Conservation (phyloP, 1,139 yeast genomes). For the Pichia sp. region DNA sequence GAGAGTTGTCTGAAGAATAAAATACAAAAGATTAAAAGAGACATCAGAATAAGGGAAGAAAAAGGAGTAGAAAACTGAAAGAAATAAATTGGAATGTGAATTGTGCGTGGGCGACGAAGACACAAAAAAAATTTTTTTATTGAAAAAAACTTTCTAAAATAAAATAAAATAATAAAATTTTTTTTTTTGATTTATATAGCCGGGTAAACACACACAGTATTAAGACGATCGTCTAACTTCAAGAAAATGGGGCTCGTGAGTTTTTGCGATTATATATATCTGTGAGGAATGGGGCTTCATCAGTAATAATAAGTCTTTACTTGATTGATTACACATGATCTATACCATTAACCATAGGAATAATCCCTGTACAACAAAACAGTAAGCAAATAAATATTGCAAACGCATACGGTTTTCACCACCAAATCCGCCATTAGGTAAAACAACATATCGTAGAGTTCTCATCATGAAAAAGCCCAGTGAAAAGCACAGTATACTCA, state of each 20-base stretch:
- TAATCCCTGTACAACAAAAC: conserved; percentile 70
- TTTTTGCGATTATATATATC: no score
- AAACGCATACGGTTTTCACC: conserved; percentile 54
- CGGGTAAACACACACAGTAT: no score
- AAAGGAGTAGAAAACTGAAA: background rate
- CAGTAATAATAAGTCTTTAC: no score
- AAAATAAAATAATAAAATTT: no score
- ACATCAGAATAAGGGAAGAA: background rate
- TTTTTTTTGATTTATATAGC: no score
- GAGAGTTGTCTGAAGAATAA: conserved; percentile 3
- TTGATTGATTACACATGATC: background rate
- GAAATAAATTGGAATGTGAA: background rate
- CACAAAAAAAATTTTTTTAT: background rate
- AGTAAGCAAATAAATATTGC: conserved; percentile 78
- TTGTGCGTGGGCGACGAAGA: background rate
- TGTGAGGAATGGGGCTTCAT: no score
- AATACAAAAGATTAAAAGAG: background rate
- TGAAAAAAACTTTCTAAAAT: no score
- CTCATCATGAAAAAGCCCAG: conserved; percentile 73
- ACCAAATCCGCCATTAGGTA: conserved; percentile 47
- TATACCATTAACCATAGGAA: conserved; percentile 25
- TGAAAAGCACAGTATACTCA: conserved; percentile 26
- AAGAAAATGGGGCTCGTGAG: no score
- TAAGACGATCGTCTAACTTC: no score
- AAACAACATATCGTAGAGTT: conserved; percentile 69